These are phyloP conservation scores for Pichia sp. DNA, from an alignment of 1,139 yeast genomes.

Conservation along the genomic window DNA sequence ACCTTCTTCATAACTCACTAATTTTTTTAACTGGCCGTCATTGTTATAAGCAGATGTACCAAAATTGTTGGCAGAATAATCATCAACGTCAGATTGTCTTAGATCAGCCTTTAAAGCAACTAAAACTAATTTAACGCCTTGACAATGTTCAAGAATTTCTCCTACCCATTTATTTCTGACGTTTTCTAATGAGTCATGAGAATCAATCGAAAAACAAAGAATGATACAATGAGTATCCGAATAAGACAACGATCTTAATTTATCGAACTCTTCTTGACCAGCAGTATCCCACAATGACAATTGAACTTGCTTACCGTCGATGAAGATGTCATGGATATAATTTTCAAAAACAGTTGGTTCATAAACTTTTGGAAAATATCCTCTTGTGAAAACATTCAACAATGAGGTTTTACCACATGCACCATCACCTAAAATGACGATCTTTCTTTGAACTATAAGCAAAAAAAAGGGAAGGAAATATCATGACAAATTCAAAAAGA, in stretches of 20 bases:
- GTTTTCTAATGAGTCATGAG: conserved; percentile 88
- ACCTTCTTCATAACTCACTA: conserved; percentile 79
- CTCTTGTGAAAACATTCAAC: conserved; percentile 90
- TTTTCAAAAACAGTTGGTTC: conserved; percentile 98
- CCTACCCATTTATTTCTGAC: conserved; percentile 96
- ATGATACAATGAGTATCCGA: conserved; percentile 95
- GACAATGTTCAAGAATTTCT: conserved; percentile 94
- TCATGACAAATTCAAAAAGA: no score
- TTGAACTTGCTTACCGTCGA: conserved; percentile 90
- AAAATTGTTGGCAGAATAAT: conserved; percentile 9
- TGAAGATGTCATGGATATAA: conserved; percentile 93
- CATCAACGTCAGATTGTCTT: conserved; percentile 39
- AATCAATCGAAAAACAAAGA: conserved; percentile 93
- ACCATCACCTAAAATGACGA: conserved; percentile 96
- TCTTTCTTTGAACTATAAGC: conserved; percentile 78
- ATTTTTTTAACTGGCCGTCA: conserved; percentile 34
- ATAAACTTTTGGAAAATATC: conserved; percentile 96
- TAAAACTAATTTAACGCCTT: conserved; percentile 86
- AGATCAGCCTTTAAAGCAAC: conserved; percentile 94
- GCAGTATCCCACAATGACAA: conserved; percentile 98
- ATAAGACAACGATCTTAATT: conserved; percentile 81
- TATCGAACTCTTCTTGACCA: conserved; percentile 96
- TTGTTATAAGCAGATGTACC: conserved; percentile 17
- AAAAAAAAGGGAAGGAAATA: no score
- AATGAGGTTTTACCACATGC: conserved; percentile 92